Conservation (phyloP, 441 rosid genomes). For the Codiaeum variegatum region DNA sequence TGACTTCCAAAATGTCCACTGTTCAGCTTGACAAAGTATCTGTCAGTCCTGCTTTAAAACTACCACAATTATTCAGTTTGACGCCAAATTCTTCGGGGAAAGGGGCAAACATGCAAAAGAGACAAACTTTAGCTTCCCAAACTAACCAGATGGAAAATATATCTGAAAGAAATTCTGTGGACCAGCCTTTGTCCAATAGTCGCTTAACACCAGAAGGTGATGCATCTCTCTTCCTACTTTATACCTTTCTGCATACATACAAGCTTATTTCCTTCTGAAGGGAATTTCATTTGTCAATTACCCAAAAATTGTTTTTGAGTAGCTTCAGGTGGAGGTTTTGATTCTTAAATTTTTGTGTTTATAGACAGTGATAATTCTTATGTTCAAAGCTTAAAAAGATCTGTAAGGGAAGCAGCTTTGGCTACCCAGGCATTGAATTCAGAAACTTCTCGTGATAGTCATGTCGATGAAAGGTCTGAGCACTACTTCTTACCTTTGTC, state of each 20-base stretch:
- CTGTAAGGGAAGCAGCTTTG: slow-evolving; percentile 91
- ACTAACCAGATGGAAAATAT: slow-evolving; percentile 57
- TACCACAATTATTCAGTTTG: slow-evolving; percentile 89
- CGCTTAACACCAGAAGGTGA: slow-evolving; percentile 58
- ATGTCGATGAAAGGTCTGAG: slow-evolving; percentile 75
- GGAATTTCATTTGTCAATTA: slow-evolving; percentile 13
- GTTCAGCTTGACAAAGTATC: slow-evolving; percentile 81
- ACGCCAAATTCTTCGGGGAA: slow-evolving; percentile 90
- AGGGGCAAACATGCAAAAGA: slow-evolving; percentile 72
- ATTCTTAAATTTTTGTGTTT: slow-evolving; percentile 26
- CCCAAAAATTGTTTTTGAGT: neutral
- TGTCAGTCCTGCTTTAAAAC: slow-evolving; percentile 71
- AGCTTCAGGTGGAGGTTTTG: slow-evolving; percentile 21
- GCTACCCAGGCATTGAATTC: slow-evolving; percentile 56
- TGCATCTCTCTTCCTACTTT: slow-evolving; percentile 14
- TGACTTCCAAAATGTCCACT: slow-evolving; percentile 64
- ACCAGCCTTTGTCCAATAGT: slow-evolving; percentile 51
- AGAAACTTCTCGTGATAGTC: slow-evolving; percentile 69
- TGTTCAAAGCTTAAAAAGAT: slow-evolving; percentile 78
- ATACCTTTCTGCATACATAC: slow-evolving; percentile 9
- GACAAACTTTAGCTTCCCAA: slow-evolving; percentile 53
- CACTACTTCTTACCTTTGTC: slow-evolving; percentile 88
- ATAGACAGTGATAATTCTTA: slow-evolving; percentile 64
- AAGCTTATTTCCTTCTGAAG: slow-evolving; percentile 3
- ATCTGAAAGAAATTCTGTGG: slow-evolving; percentile 55